A percentile compares a stretch with the other conserved stretches of the same genome.
phyloP scores from a whole-genome alignment of 2,329 filamentous ascomycete species.

The Aureobasidium pullulans region DNA sequence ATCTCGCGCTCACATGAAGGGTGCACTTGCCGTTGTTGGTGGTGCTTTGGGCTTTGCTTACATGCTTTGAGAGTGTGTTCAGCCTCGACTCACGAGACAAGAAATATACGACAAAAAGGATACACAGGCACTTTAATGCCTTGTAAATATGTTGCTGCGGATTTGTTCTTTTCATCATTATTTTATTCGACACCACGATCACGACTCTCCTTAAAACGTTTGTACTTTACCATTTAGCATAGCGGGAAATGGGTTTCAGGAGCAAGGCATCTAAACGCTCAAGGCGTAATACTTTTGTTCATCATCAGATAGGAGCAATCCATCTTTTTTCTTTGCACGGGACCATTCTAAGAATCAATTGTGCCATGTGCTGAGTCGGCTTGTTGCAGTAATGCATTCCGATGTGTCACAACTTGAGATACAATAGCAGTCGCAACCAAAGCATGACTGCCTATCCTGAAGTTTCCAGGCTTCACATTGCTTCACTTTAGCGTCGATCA shows the following conservation, averaged over 20 bases:
- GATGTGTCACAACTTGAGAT: too few species aligned
- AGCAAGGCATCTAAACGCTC: background rate
- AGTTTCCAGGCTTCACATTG: background rate
- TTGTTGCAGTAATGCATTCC: too few species aligned
- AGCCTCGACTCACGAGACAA: background rate
- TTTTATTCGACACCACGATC: slow-evolving; percentile 14
- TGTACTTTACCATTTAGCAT: slow-evolving; percentile 15
- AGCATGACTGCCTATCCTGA: background rate
- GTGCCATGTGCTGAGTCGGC: too few species aligned
- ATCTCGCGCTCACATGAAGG: slow-evolving; percentile 22
- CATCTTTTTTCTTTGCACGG: background rate
- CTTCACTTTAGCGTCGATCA: background rate
- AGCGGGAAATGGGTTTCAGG: slow-evolving; percentile 12
- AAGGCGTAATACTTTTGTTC: background rate
- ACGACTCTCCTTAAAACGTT: slow-evolving; percentile 17
- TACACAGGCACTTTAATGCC: background rate
- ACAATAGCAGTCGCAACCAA: background rate
- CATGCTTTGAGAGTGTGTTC: slow-evolving; percentile 23
- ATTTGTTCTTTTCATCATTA: background rate
- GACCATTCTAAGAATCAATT: too few species aligned
- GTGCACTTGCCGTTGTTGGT: slow-evolving; percentile 26
- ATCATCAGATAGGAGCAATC: background rate
- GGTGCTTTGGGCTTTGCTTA: slow-evolving; percentile 28
- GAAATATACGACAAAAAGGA: slow-evolving; percentile 3
- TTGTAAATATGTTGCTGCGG: slow-evolving; percentile 4